Percentiles rank a stretch among this genome's conserved stretches.
Evolutionary conservation across 805 yeast genomes (phyloP).

Genomic region (Kodamaea jinghongensis): DNA sequence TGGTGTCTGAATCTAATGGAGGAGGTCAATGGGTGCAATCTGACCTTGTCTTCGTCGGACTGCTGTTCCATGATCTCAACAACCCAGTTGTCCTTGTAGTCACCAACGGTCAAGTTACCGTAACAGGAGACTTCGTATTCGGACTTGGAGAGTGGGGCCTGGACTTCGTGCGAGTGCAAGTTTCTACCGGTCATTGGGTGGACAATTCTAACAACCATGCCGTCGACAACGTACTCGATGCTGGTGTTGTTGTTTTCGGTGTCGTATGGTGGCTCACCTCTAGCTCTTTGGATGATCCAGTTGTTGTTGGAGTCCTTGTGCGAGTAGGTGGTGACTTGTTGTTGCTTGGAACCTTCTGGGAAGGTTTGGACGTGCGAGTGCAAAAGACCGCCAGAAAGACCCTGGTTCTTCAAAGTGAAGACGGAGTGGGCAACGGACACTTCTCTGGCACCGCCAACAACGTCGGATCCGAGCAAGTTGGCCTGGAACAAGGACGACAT

Average conservation of each 20-base stretch:
- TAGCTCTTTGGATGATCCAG: slow-evolving; percentile 49
- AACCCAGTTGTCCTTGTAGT: slow-evolving; percentile 73
- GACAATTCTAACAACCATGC: slow-evolving; percentile 57
- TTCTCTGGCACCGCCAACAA: slow-evolving; percentile 68
- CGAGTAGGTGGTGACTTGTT: slow-evolving; percentile 45
- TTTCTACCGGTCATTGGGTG: slow-evolving; percentile 64
- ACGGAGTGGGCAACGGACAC: slow-evolving; percentile 51
- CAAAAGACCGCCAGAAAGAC: slow-evolving; percentile 44
- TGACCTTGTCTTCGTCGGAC: slow-evolving; percentile 49
- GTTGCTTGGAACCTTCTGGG: slow-evolving; percentile 49
- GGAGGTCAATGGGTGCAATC: slow-evolving; percentile 78
- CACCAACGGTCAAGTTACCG: slow-evolving; percentile 65
- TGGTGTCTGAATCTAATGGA: slow-evolving; percentile 73
- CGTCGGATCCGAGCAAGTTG: slow-evolving; percentile 62
- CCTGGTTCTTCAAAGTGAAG: slow-evolving; percentile 41
- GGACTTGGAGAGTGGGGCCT: slow-evolving; percentile 56
- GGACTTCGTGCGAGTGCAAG: slow-evolving; percentile 68
- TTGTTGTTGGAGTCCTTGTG: slow-evolving; percentile 47
- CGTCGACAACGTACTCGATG: slow-evolving; percentile 48
- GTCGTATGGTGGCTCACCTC: slow-evolving; percentile 33
- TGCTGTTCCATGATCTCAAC: slow-evolving; percentile 65
- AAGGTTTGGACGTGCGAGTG: slow-evolving; percentile 46
- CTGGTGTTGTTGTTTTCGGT: slow-evolving; percentile 27
- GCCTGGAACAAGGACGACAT: slow-evolving; percentile 85
- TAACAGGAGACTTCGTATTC: slow-evolving; percentile 70